A percentile compares a stretch with the other conserved stretches of the same genome.
Conservation (phyloP, 208 protist genomes). For the Crithidia sp. region DNA sequence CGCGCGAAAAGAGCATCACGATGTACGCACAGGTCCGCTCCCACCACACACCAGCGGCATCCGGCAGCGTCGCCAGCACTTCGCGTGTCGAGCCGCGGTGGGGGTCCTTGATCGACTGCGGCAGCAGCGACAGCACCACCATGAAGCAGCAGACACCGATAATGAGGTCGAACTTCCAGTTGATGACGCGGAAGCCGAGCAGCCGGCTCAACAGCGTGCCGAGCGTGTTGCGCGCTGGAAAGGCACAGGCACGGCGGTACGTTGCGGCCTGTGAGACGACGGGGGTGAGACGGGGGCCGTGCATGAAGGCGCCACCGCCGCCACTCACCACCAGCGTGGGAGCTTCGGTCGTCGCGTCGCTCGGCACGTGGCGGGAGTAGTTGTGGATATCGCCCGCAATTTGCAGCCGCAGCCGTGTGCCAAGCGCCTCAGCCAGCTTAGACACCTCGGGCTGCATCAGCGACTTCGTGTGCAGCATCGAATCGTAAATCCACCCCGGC, state of each 20-base stretch:
- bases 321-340: slow-evolving; percentile 73
- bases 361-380: slow-evolving; percentile 80
- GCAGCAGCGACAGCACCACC: slow-evolving; percentile 73
- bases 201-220: slow-evolving; percentile 58
- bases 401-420: slow-evolving; percentile 59
- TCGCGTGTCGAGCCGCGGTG: background rate
- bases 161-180: slow-evolving; percentile 90
- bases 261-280: slow-evolving; percentile 59
- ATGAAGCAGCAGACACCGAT: slow-evolving; percentile 65
- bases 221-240: slow-evolving; percentile 59
- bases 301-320: slow-evolving; percentile 81
- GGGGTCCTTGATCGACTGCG: slow-evolving; percentile 34
- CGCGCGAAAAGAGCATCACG: slow-evolving; percentile 48
- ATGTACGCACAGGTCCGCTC: slow-evolving; percentile 28
- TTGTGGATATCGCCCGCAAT: slow-evolving; percentile 83
- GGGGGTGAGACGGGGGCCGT: slow-evolving; percentile 49
- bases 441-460: slow-evolving; percentile 56
- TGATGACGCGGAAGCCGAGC: slow-evolving; percentile 75
- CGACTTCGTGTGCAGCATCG: slow-evolving; percentile 33
- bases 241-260: slow-evolving; percentile 61
- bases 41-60: slow-evolving; percentile 31
- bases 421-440: slow-evolving; percentile 50
- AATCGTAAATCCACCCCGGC: slow-evolving; percentile 82
- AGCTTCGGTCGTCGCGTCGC: slow-evolving; percentile 50
- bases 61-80: slow-evolving; percentile 26